These are phyloP conservation scores for Phylloporus sp. DNA, from an alignment of 768 basidiomycete genomes.

Conservation along the genomic window DNA sequence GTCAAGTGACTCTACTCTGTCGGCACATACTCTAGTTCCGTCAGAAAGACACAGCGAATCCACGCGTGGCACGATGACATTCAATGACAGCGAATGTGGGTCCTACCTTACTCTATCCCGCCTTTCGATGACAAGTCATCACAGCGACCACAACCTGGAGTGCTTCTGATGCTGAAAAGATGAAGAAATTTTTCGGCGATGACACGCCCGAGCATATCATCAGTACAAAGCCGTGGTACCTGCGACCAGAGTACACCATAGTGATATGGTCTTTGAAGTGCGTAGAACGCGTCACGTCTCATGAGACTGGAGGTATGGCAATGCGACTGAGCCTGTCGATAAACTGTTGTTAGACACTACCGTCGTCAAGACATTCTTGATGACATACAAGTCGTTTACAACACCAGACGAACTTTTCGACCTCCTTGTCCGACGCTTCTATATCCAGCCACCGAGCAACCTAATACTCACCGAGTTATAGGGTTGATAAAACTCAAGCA, in stretches of 20 bases:
- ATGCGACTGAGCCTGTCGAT: not conserved
- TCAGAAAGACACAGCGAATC: slow-evolving; percentile 21
- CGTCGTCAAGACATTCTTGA: slow-evolving; percentile 86
- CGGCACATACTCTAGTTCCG: slow-evolving; percentile 23
- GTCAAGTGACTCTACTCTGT: slow-evolving; percentile 24
- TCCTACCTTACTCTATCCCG: not conserved
- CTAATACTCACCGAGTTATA: slow-evolving; percentile 57
- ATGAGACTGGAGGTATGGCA: slow-evolving; percentile 68
- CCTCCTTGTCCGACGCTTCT: slow-evolving; percentile 75
- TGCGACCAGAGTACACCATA: slow-evolving; percentile 73
- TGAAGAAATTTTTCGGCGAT: slow-evolving; percentile 65
- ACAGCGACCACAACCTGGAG: slow-evolving; percentile 22
- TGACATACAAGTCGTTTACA: slow-evolving; percentile 96
- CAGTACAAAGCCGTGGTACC: slow-evolving; percentile 71
- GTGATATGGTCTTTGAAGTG: slow-evolving; percentile 81
- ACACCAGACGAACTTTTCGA: slow-evolving; percentile 79
- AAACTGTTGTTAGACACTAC: slow-evolving; percentile 51
- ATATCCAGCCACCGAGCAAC: slow-evolving; percentile 68
- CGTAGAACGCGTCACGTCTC: slow-evolving; percentile 86
- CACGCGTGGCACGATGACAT: slow-evolving; percentile 16
- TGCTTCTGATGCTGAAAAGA: slow-evolving; percentile 46
- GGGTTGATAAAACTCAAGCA: slow-evolving; percentile 85
- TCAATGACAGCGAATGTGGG: slow-evolving; percentile 26
- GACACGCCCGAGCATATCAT: slow-evolving; percentile 47
- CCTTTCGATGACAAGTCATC: slow-evolving; percentile 1